These are phyloP conservation scores for Trichoderma breve DNA, from an alignment of 2,329 filamentous ascomycete genomes.

Conservation along the genomic window DNA sequence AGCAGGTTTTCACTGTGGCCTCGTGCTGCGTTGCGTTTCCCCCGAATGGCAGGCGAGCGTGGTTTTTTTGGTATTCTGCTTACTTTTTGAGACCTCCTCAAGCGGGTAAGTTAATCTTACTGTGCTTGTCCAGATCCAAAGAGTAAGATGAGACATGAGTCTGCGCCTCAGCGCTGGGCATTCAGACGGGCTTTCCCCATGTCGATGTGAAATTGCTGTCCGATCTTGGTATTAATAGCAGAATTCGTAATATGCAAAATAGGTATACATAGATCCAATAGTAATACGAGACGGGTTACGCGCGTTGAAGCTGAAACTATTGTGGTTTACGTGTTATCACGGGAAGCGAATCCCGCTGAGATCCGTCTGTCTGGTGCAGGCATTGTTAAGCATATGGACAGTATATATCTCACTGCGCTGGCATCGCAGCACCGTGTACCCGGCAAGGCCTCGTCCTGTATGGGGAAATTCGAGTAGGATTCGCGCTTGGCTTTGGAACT, in stretches of 20 bases:
- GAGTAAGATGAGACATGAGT: slow-evolving; percentile 7
- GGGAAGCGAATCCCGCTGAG: not conserved
- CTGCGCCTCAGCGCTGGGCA: slow-evolving; percentile 8
- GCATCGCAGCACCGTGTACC: not conserved
- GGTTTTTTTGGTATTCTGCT: not conserved
- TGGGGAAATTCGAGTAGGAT: slow-evolving; percentile 10
- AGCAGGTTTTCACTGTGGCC: not conserved
- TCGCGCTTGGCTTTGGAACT: not conserved
- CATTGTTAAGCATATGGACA: not conserved
- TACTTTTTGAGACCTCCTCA: not conserved
- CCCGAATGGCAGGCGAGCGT: not conserved
- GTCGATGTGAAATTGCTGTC: not conserved
- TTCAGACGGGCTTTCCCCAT: slow-evolving; percentile 1
- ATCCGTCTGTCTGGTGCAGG: not conserved
- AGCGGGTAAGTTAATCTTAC: not conserved
- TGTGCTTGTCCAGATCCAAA: not conserved
- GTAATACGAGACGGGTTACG: not conserved
- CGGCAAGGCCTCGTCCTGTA: not conserved
- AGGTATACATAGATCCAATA: not conserved
- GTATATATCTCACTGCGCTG: not conserved
- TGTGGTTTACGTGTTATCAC: slow-evolving; percentile 14
- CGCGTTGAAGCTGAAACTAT: not conserved
- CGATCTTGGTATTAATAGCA: not conserved
- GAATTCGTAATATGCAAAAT: not conserved
- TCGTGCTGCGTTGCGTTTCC: not conserved